Conservation (phyloP, 176 grass and related monocot genomes). For the Rhynchospora tenuis region DNA sequence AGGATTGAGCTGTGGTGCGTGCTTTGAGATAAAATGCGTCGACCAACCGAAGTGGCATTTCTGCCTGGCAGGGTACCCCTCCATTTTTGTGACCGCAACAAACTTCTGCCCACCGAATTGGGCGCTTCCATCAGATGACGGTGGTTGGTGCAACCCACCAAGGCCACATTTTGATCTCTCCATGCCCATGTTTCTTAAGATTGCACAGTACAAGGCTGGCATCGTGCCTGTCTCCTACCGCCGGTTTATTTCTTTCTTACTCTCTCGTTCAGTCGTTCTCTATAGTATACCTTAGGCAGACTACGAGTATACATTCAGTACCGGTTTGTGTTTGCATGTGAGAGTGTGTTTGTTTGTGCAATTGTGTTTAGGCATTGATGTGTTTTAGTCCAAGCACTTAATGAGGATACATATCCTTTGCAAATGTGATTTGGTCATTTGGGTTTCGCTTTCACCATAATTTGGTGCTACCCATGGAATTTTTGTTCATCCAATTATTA, state of each 20-base stretch:
- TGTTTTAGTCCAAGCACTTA: too few species aligned
- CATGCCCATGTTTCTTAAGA: conserved; percentile 86
- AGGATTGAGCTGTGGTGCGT: conserved; percentile 59
- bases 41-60: conserved; percentile 47
- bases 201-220: conserved; percentile 81
- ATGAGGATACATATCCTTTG: too few species aligned
- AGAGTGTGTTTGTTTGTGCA: too few species aligned
- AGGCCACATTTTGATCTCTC: conserved; percentile 85
- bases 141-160: conserved; percentile 89
- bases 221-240: conserved; percentile 86
- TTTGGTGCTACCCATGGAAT: too few species aligned
- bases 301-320: too few species aligned
- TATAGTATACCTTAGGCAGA: too few species aligned
- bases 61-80: conserved; percentile 44
- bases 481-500: too few species aligned
- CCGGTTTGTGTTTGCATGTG: too few species aligned
- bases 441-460: too few species aligned
- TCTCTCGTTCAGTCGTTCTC: neutral
- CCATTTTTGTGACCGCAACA: conserved; percentile 68
- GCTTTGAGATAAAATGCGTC: conserved; percentile 79
- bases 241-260: conserved; percentile 30
- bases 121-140: conserved; percentile 65
- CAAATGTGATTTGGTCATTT: too few species aligned
- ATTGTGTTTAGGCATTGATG: too few species aligned
- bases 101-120: conserved; percentile 95